A percentile compares a stretch with the other conserved stretches of the same genome.
phyloP scores from a whole-genome alignment of 139 green algal genomes.

The Edaphochlamys debaryana region DNA sequence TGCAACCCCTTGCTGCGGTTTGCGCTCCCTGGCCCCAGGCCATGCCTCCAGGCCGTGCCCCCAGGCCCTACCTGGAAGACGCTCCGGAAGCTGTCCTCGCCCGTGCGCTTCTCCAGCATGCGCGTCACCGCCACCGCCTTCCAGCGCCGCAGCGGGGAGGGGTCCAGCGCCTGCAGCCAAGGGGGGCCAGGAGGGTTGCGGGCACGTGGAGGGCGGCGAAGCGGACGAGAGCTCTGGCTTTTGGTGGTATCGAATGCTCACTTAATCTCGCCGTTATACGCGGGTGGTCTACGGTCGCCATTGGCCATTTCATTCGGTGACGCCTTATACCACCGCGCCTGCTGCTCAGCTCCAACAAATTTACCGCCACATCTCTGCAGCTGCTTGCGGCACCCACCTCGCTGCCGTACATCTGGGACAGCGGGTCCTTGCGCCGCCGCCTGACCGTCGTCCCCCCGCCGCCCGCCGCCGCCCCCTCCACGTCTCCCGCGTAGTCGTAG shows the following conservation, averaged over 20 bases:
- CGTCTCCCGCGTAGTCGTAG: slow-evolving; percentile 13
- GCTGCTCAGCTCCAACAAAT: no score
- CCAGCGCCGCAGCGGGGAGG: slow-evolving; percentile 46
- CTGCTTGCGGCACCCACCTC: slow-evolving; percentile 28
- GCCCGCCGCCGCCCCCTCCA: neutral
- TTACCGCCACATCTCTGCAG: no score
- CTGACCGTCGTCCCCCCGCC: neutral
- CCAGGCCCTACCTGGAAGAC: slow-evolving; percentile 18
- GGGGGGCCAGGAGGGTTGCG: no score
- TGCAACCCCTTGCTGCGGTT: neutral
- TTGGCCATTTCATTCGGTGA: no score
- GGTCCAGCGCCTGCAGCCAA: slow-evolving; percentile 41
- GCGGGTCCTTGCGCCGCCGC: slow-evolving; percentile 13
- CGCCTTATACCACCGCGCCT: no score
- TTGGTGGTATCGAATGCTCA: no score
- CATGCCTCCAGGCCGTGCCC: neutral
- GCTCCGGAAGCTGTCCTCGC: slow-evolving; percentile 34
- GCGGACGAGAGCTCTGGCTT: neutral
- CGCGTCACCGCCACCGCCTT: slow-evolving; percentile 54
- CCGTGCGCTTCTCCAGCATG: slow-evolving; percentile 48
- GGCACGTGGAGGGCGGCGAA: neutral
- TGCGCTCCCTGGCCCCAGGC: no score
- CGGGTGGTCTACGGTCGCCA: no score
- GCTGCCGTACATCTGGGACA: slow-evolving; percentile 41
- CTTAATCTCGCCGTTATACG: no score